Evolutionary conservation across 2,329 filamentous ascomycete genomes (phyloP), one percentile per base, ranked within the genome.

Genomic region (Xylogone sp.): DNA sequence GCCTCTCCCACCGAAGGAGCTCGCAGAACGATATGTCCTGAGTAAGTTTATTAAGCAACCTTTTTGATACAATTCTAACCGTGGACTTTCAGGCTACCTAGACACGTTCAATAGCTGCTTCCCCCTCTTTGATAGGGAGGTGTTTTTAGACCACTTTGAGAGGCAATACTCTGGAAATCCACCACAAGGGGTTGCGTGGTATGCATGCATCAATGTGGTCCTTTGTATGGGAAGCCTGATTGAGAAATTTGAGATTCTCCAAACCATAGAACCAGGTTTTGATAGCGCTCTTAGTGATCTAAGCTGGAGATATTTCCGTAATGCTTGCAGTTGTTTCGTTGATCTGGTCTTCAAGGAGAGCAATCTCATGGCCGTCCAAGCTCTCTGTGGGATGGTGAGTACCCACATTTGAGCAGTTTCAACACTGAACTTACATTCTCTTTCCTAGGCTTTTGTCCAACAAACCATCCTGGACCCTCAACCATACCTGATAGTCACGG

Each of bases 351-450:
- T 53, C 24, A 51, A 34, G 18, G 43, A 29, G 18, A 45, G 24
- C 20, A 51, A 39, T 44, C 24, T 53, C n/a, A 39, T 53, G 22
- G 31, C 51, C 8, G 51, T 53, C 9, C 51, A 53, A 43, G 51
- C 51, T 18, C 46, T 53, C 29, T 19, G 42, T 44, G 48, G 43
- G 18, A 44, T 53, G 21, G 51, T 53, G 42, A 21, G 47, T 52
- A 42, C 18, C 48, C 42, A 29, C 3, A 27, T 43, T 20, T 43
- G 34, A 39, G 12, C 8, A 16, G n/a, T 16, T 24, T 34, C 29
- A 34, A 10, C 18, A 9, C 12, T 27, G 19, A 27, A 34, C 20
- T 47, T 13, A 31, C 12, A n/a, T n/a, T 13, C 34, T 16, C 5
- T 39, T 39, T 5, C 34, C 10, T 22, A 51, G 49, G 46, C 44